Evolutionary conservation across 78 protist genomes (phyloP).

Genomic region (Trichosphaerium sp.): DNA sequence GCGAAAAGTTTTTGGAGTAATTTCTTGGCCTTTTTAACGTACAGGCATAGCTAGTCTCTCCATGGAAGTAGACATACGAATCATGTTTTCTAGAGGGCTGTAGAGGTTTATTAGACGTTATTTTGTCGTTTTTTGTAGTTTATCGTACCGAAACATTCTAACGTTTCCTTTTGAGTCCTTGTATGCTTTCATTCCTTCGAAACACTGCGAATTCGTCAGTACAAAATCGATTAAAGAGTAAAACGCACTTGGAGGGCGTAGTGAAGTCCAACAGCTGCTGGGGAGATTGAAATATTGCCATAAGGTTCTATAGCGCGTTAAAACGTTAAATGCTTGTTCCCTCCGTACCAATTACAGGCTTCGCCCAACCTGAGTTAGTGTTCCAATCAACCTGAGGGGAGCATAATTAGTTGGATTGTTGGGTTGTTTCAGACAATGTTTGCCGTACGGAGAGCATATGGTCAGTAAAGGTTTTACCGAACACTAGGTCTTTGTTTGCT

Average conservation of each 20-base stretch:
- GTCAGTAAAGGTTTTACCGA: conserved; percentile 78
- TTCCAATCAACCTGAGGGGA: not conserved
- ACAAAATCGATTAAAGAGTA: not conserved
- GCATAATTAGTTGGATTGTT: not conserved
- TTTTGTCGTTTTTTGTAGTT: not conserved
- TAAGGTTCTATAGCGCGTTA: conserved; percentile 26
- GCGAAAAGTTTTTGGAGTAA: not conserved
- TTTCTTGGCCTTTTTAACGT: not conserved
- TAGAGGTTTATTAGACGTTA: conserved; percentile 38
- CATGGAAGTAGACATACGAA: conserved; percentile 62
- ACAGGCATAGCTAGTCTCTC: conserved; percentile 80
- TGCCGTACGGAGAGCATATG: conserved; percentile 83
- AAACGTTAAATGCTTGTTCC: not conserved
- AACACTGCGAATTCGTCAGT: conserved; percentile 36
- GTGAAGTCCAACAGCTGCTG: conserved; percentile 77
- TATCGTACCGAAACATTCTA: conserved; percentile 37
- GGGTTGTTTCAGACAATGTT: conserved; percentile 3
- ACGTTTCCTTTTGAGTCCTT: conserved; percentile 35
- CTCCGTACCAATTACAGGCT: not conserved
- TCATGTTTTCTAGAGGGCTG: conserved; percentile 89
- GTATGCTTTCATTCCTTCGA: conserved; percentile 98
- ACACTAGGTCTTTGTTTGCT: conserved; percentile 53
- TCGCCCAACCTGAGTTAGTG: too few species aligned
- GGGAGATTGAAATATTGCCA: conserved; percentile 64
- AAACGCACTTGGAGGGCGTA: conserved; percentile 70